Conservation (phyloP, 2,329 filamentous ascomycete genomes). For the Penicillium brevicompactum region DNA sequence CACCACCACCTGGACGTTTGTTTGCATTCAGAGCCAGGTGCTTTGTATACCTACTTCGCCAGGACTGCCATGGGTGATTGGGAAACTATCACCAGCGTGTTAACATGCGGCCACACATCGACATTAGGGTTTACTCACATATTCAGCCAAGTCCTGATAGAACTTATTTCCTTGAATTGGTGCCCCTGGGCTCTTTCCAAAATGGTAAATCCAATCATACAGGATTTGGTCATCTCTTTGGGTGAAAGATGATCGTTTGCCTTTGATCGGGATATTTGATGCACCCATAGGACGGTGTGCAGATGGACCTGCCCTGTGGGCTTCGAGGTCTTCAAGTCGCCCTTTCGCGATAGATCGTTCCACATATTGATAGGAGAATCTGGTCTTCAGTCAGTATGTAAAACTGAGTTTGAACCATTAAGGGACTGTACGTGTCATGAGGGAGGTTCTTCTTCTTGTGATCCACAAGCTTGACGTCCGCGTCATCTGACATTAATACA, state of each 20-base stretch:
- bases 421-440: constrained; percentile 47
- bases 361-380: constrained; percentile 61
- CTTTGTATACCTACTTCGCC: constrained; percentile 51
- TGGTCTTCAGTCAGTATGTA: constrained; percentile 21
- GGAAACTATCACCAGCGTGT: constrained; percentile 36
- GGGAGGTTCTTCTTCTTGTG: constrained; percentile 55
- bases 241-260: constrained; percentile 38
- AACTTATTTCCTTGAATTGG: constrained; percentile 45
- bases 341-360: constrained; percentile 56
- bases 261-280: constrained; percentile 36
- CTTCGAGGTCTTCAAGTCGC: constrained; percentile 50
- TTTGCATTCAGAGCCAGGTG: constrained; percentile 32
- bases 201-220: constrained; percentile 47
- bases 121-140: constrained; percentile 29
- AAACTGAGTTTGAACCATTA: neutral
- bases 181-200: constrained; percentile 33
- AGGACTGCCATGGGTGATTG: constrained; percentile 52
- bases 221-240: constrained; percentile 49
- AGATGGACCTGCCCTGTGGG: constrained; percentile 51
- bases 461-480: constrained; percentile 62
- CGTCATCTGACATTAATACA: constrained; percentile 55
- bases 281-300: constrained; percentile 49
- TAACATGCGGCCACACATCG: neutral
- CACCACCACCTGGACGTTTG: constrained; percentile 36
- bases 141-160: constrained; percentile 46